Evolutionary conservation across 495 filamentous ascomycete genomes (phyloP).

Genomic region (Oidiodendron maius): DNA sequence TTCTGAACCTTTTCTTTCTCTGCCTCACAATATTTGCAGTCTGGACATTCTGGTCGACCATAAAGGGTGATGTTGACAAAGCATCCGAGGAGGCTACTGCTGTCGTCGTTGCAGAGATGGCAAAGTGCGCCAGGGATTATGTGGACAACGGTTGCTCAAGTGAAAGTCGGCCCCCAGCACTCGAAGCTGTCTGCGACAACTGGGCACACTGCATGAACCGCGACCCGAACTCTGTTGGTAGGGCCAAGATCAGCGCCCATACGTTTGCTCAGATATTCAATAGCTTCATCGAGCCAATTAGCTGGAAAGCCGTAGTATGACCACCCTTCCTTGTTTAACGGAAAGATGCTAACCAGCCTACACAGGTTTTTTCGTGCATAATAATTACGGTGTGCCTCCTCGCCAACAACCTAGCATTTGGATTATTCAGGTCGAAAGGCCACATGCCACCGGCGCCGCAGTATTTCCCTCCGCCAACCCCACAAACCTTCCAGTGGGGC

Average conservation of each 20-base stretch:
- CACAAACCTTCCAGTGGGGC: constrained; percentile 17
- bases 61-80: constrained; percentile 70
- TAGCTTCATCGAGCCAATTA: constrained; percentile 63
- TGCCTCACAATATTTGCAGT: constrained; percentile 62
- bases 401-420: constrained; percentile 52
- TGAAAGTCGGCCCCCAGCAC: constrained; percentile 58
- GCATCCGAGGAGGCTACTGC: constrained; percentile 57
- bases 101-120: constrained; percentile 66
- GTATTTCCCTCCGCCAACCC: constrained; percentile 10
- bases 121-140: constrained; percentile 62
- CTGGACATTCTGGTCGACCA: constrained; percentile 60
- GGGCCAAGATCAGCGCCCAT: constrained; percentile 62
- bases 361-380: constrained; percentile 45
- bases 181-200: constrained; percentile 63
- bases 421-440: constrained; percentile 30
- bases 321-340: no score
- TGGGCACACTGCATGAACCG: constrained; percentile 86
- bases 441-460: constrained; percentile 22
- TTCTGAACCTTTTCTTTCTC: constrained; percentile 71
- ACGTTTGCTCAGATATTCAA: constrained; percentile 81
- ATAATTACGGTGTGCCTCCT: constrained; percentile 50
- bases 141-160: constrained; percentile 63
- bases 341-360: no score
- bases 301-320: constrained; percentile 66
- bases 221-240: constrained; percentile 58